Evolutionary conservation across 2,329 filamentous ascomycete genomes (phyloP).

Genomic region (Sarocladium oryzae): DNA sequence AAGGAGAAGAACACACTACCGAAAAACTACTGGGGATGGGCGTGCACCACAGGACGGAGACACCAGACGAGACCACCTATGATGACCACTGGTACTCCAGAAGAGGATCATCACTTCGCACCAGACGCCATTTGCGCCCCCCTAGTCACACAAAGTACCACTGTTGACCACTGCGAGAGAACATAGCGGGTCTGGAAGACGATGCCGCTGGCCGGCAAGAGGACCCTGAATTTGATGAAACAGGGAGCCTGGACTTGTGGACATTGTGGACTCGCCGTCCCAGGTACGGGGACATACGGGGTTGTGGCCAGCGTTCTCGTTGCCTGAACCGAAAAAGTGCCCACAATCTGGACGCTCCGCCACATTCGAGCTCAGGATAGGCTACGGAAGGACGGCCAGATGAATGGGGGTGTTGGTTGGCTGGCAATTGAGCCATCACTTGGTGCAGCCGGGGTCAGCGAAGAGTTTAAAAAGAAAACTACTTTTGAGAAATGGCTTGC

Average conservation of each 20-base stretch:
- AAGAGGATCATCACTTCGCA: neutral
- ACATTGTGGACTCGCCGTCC: neutral
- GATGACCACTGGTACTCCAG: neutral
- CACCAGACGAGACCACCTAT: neutral
- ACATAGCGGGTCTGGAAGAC: neutral
- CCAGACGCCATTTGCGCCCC: neutral
- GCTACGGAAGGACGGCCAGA: neutral
- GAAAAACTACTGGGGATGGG: neutral
- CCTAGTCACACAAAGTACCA: conserved; percentile 1
- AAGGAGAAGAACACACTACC: neutral
- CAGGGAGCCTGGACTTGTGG: conserved; percentile 6
- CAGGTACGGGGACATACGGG: neutral
- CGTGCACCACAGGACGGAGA: neutral
- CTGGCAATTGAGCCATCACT: neutral
- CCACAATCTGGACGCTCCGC: neutral
- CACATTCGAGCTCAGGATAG: neutral
- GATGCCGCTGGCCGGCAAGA: neutral
- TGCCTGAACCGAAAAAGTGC: neutral
- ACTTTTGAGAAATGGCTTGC: neutral
- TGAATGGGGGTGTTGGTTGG: neutral
- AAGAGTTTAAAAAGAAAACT: neutral
- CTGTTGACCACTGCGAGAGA: neutral
- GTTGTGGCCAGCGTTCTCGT: neutral
- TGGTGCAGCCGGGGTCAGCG: too few relatives aligned
- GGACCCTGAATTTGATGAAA: conserved; percentile 9